Evolutionary conservation across 1,284 basidiomycete species (phyloP).

Genomic region (Cryptococcus hybrid): DNA sequence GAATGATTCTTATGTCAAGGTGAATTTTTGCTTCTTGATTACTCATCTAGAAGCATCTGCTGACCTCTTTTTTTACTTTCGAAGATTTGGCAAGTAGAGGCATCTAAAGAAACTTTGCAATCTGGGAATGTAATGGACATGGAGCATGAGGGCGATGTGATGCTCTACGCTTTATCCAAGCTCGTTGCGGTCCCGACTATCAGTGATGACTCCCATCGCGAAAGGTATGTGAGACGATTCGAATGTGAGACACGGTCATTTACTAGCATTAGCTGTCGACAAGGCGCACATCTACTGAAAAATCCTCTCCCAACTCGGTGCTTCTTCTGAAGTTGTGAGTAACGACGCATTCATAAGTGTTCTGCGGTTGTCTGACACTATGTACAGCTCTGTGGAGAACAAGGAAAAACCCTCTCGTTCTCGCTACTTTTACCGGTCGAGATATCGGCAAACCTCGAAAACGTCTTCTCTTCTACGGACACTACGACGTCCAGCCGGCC

Average conservation of each 20-base stretch:
- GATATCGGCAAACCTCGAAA: constrained; percentile 53
- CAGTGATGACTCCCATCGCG: constrained; percentile 68
- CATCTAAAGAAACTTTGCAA: constrained; percentile 8
- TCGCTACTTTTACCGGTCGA: constrained; percentile 74
- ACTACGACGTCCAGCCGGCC: constrained; percentile 90
- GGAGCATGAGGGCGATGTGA: constrained; percentile 50
- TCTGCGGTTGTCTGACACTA: background rate
- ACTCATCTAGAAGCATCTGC: background rate
- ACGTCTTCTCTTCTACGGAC: constrained; percentile 85
- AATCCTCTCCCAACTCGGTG: constrained; percentile 80
- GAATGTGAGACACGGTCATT: constrained; percentile 35
- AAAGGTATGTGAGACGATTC: constrained; percentile 60
- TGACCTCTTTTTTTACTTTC: constrained; percentile 3
- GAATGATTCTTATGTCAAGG: constrained; percentile 80
- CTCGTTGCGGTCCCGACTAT: constrained; percentile 87
- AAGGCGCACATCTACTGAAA: constrained; percentile 88
- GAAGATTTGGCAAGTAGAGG: constrained; percentile 30
- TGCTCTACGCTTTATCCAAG: constrained; percentile 69
- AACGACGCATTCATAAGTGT: background rate
- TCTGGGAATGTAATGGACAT: constrained; percentile 42
- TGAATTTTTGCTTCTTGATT: constrained; percentile 31
- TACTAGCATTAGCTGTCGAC: constrained; percentile 59
- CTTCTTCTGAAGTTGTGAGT: constrained; percentile 68
- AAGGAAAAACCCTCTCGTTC: constrained; percentile 75
- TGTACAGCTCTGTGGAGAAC: constrained; percentile 47